phyloP scores from a whole-genome alignment of 2,329 filamentous ascomycete species.

The Ophiosphaerella herpotricha region DNA sequence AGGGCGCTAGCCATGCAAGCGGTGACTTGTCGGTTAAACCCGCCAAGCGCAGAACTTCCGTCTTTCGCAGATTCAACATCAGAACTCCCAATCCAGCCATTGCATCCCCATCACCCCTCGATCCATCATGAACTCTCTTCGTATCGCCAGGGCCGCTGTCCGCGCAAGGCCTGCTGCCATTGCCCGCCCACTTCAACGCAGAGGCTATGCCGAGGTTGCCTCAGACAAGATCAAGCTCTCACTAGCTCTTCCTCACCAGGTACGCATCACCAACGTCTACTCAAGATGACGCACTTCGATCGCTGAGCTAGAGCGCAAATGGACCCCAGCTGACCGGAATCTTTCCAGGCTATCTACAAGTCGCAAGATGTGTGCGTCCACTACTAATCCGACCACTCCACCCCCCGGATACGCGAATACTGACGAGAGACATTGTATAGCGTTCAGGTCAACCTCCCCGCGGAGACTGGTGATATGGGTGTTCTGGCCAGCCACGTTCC shows the following conservation, averaged over 20 bases:
- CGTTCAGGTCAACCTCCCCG: conserved; percentile 98
- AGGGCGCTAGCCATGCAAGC: conserved; percentile 7
- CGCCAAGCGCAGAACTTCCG: conserved; percentile 35
- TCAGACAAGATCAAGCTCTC: conserved; percentile 86
- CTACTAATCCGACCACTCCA: conserved; percentile 32
- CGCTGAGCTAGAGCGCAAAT: conserved; percentile 1
- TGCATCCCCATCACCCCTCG: conserved; percentile 43
- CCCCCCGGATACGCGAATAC: conserved; percentile 30
- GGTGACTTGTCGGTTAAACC: conserved; percentile 19
- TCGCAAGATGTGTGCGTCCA: conserved; percentile 70
- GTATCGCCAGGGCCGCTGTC: conserved; percentile 87
- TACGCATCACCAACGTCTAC: conserved; percentile 58
- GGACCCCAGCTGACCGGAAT: conserved; percentile 27
- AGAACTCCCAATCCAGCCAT: conserved; percentile 41
- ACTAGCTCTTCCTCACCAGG: conserved; percentile 96
- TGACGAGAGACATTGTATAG: conserved; percentile 52
- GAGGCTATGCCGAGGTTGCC: conserved; percentile 75
- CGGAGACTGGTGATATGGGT: conserved; percentile 99
- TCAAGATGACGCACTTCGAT: conserved; percentile 5
- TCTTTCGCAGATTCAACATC: conserved; percentile 28
- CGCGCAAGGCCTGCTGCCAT: conserved; percentile 76
- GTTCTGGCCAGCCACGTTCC: conserved; percentile 98
- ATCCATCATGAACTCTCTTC: conserved; percentile 84
- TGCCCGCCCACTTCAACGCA: conserved; percentile 76
- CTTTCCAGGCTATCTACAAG: conserved; percentile 67